Evolutionary conservation across 139 green algal species (phyloP).

Genomic region (Asterochloris erici): DNA sequence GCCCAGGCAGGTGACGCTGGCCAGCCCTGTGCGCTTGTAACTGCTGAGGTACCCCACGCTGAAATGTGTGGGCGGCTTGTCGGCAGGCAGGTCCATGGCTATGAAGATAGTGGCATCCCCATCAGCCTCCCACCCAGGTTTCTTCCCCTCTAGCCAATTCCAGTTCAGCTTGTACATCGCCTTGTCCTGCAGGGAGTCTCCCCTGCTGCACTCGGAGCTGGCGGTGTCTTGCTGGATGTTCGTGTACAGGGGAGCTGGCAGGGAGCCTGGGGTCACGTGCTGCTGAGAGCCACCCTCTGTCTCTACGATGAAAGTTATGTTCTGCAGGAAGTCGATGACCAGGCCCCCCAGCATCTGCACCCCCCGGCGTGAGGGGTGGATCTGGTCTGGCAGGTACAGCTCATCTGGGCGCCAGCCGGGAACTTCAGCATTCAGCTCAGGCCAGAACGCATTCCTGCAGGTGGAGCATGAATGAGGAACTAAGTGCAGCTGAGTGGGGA

Average conservation of each 20-base stretch:
- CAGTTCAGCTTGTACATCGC: constrained; percentile 7
- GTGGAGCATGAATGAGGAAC: too few species aligned
- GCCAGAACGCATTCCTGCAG: background rate
- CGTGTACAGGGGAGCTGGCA: constrained; percentile 1
- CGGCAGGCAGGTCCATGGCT: too few species aligned
- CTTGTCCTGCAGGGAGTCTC: background rate
- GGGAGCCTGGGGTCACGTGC: background rate
- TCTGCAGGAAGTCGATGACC: constrained; percentile 7
- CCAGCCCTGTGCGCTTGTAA: constrained; percentile 11
- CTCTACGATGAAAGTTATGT: background rate
- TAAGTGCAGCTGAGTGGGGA: too few species aligned
- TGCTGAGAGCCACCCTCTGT: background rate
- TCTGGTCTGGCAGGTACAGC: constrained; percentile 10
- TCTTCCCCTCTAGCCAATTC: constrained; percentile 16
- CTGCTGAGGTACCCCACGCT: constrained; percentile 15
- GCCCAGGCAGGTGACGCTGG: constrained; percentile 5
- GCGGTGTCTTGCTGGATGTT: constrained; percentile 1
- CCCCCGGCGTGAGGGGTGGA: constrained; percentile 10
- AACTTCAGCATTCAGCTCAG: constrained; percentile 1
- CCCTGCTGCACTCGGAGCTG: constrained; percentile 1
- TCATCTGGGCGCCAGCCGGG: constrained; percentile 1
- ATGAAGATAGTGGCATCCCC: constrained; percentile 7
- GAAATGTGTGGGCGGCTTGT: too few species aligned
- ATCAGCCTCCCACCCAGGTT: constrained; percentile 10
- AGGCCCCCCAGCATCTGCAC: constrained; percentile 2